These are phyloP conservation scores for Chaetomium sp. DNA, from an alignment of 2,329 filamentous ascomycete species.

Conservation along the genomic window DNA sequence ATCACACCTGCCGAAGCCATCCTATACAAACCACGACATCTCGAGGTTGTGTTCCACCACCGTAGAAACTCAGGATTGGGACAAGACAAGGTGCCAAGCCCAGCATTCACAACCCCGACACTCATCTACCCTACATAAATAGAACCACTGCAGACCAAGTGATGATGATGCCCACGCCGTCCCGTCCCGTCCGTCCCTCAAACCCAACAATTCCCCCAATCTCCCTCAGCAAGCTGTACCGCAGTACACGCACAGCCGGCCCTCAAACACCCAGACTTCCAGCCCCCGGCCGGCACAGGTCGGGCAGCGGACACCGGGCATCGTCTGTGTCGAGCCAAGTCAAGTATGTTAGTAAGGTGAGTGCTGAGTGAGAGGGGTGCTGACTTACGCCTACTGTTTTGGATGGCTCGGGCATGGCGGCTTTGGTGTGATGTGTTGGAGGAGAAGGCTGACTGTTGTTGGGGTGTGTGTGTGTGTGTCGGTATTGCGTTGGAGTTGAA, in stretches of 20 bases:
- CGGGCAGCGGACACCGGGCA: conserved; percentile 56
- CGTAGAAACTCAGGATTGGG: neutral
- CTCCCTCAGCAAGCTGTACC: conserved; percentile 20
- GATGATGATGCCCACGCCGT: no score
- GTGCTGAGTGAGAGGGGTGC: neutral
- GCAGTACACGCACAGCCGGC: conserved; percentile 48
- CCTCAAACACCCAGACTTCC: conserved; percentile 60
- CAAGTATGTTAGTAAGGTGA: neutral
- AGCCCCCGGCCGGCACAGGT: conserved; percentile 52
- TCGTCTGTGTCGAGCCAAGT: neutral
- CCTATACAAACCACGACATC: neutral
- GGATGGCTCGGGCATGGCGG: neutral
- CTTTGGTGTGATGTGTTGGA: neutral
- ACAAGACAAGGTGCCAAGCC: neutral
- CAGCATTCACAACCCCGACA: neutral
- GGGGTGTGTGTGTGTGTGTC: neutral
- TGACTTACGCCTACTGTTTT: neutral
- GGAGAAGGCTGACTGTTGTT: neutral
- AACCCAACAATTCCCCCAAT: neutral
- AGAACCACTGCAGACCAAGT: neutral
- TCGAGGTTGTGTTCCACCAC: neutral
- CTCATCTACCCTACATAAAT: neutral
- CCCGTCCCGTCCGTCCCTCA: no score
- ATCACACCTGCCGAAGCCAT: neutral
- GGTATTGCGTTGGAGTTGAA: neutral